A percentile compares a stretch with the other conserved stretches of the same genome.
Evolutionary conservation across 129 eudicot genomes (phyloP).

Genomic region (Solidago caesia): DNA sequence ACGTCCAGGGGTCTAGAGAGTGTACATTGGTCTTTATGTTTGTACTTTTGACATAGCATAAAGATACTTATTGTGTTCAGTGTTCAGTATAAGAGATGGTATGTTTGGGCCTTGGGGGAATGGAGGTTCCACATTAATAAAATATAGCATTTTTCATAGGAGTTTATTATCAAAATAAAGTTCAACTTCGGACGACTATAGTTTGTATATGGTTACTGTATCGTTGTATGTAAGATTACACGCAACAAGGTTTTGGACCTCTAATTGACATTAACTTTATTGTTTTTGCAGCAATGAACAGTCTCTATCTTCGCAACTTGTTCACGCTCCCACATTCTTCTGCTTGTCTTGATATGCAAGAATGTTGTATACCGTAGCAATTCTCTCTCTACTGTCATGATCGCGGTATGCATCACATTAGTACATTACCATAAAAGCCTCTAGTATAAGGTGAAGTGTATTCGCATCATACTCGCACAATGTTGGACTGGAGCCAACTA

Average conservation of each 20-base stretch:
- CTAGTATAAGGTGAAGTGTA: background rate
- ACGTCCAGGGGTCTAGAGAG: no score
- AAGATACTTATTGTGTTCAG: no score
- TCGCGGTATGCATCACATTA: constrained; percentile 12
- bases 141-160: no score
- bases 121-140: no score
- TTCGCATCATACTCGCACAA: background rate
- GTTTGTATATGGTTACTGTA: no score
- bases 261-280: constrained; percentile 11
- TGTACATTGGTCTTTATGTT: no score
- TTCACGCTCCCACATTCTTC: background rate
- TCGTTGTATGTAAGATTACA: constrained; percentile 7
- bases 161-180: no score
- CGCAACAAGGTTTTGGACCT: background rate
- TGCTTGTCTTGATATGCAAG: constrained; percentile 21
- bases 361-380: background rate
- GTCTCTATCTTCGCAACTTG: constrained; percentile 20
- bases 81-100: no score
- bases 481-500: background rate
- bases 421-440: background rate
- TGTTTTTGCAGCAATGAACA: constrained; percentile 10
- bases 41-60: no score
- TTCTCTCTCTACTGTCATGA: background rate
- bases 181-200: no score
- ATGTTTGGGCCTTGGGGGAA: no score